Base-by-base conservation (phyloP, 495 filamentous ascomycete genomes). In the Stereocaulon alpinum region DNA sequence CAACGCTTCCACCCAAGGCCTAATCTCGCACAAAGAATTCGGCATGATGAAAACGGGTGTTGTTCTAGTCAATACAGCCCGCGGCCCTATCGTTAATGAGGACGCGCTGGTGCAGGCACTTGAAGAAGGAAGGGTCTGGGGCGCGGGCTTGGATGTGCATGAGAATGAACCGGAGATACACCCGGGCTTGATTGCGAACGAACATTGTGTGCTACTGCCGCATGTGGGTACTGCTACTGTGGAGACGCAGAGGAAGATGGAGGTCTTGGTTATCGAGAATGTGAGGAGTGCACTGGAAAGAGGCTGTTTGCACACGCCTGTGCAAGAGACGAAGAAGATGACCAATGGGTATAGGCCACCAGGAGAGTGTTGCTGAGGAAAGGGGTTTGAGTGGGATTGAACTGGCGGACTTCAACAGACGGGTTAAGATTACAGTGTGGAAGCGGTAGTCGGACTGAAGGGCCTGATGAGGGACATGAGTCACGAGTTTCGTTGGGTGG, bases 51-150 rank as follows among this genome's bases (percentile, higher is more conserved):
- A 86, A 69, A 70, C 68, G 30, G 81, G 80, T 17, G 78, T 83
- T 9, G 73, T 83, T 14, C 81, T 88, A 37, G 68, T 88, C 37
- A 88, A 89, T 59, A 86, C 87, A 2, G 84, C 84, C 4, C 70
- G 87, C 20, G 87, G 87, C n/a, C 85, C 85, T 3, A 85, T 87
- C 48, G 83, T 88, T 60, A 84, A 89, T 61, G 87, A 91, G 70
- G 72, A 67, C 17, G 86, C 86, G 2, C 72, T 91, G 14, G 69
- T 89, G 0, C 77, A 74, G 17, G 86, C 86, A 3, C 66, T 91
- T 2, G 79, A 88, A 24, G 76, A 74, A 6, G 85, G 83, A 3
- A 82, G 78, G 64, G 81, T 91, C 27, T 84, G 80, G 1, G 86
- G 85, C 0, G 87, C 87, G 0, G 87, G 85, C 4, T 68, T 89